Conservation (phyloP, 2,329 filamentous ascomycete species). For the Epichloe brachyelytri region DNA sequence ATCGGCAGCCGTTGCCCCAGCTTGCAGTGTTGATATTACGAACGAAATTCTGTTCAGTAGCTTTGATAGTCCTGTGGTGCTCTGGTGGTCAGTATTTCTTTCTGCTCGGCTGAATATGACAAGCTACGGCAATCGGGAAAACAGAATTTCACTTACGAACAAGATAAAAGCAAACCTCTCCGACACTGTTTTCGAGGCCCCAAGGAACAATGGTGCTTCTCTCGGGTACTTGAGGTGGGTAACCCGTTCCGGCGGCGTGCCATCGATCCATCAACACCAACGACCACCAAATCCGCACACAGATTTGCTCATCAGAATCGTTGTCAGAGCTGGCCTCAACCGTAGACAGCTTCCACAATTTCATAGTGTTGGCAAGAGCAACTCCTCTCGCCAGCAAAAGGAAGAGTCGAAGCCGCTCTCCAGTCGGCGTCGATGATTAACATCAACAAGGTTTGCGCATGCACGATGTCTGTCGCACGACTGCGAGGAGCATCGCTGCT, state of each 20-base stretch:
- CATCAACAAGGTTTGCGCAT: conserved; percentile 54
- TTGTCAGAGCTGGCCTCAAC: conserved; percentile 37
- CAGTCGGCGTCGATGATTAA: conserved; percentile 52
- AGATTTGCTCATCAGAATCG: conserved; percentile 50
- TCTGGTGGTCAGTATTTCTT: not conserved
- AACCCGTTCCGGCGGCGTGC: conserved; percentile 56
- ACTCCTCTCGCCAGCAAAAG: conserved; percentile 52
- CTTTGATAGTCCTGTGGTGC: conserved; percentile 36
- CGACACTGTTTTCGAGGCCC: conserved; percentile 46
- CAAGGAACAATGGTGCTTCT: conserved; percentile 45
- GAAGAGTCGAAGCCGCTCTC: conserved; percentile 32
- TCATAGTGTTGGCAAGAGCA: conserved; percentile 51
- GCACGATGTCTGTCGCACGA: conserved; percentile 36
- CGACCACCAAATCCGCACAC: conserved; percentile 57
- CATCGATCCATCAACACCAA: conserved; percentile 60
- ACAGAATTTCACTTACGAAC: conserved; percentile 37
- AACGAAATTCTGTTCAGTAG: conserved; percentile 33
- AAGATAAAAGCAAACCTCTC: conserved; percentile 50
- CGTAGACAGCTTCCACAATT: conserved; percentile 32
- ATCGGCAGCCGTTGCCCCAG: conserved; percentile 22
- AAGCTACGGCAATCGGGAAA: not conserved
- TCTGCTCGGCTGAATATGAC: not conserved
- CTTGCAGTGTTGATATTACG: conserved; percentile 24
- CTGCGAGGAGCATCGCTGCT: conserved; percentile 25
- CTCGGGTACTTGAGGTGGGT: conserved; percentile 49